phyloP scores from a whole-genome alignment of 805 yeast species.

The Wickerhamomyces sydowiorum region DNA sequence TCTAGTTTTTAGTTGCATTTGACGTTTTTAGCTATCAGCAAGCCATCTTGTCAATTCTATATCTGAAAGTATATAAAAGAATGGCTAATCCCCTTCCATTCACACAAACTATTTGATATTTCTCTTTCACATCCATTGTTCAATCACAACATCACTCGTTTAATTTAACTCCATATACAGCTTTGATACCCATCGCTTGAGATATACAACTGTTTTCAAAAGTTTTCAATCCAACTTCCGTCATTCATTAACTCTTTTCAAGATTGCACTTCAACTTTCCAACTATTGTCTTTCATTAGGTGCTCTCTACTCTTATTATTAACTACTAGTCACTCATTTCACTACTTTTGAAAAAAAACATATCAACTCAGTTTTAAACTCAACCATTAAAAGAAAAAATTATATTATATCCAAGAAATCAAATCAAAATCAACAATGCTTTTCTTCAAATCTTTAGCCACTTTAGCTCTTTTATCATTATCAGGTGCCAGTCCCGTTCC shows the following conservation, averaged over 20 bases:
- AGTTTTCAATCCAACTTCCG: constrained; percentile 19
- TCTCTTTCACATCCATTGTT: background rate
- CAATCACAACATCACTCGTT: background rate
- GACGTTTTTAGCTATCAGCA: background rate
- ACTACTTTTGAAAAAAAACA: background rate
- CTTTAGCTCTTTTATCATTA: constrained; percentile 16
- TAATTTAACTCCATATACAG: background rate
- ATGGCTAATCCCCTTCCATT: background rate
- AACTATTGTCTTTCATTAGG: constrained; percentile 19
- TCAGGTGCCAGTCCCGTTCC: constrained; percentile 17
- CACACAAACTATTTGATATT: background rate
- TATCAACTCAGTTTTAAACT: background rate
- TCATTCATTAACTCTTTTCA: constrained; percentile 14
- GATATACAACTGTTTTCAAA: background rate
- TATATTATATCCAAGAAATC: background rate
- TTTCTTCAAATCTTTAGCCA: constrained; percentile 17
- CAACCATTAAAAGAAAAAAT: background rate
- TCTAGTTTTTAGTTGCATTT: too few relatives aligned
- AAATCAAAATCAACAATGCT: constrained; percentile 12
- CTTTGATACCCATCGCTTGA: constrained; percentile 2
- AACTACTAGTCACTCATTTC: constrained; percentile 16
- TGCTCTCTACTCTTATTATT: constrained; percentile 10
- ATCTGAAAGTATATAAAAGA: background rate
- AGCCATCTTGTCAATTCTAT: background rate
- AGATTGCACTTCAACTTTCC: constrained; percentile 7